Evolutionary conservation across 1,139 yeast species (phyloP), one percentile per base, ranked within the genome.

Genomic region (Saccharomyces hybrid): DNA sequence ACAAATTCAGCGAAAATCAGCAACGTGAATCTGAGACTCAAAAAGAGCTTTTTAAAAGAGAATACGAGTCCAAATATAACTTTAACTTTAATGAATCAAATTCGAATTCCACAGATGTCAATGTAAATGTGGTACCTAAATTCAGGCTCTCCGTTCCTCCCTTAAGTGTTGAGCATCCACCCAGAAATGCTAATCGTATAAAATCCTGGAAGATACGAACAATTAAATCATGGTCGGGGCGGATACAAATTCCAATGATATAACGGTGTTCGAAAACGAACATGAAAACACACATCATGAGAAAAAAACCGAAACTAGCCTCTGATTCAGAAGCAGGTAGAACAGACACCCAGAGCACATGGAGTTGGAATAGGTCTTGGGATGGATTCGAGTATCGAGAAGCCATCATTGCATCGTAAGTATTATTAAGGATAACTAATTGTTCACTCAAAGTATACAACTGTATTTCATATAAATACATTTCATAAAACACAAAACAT

Each of bases 111-210:
- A 3, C 31, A 9, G 27, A 11, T 12, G 21, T 19, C 28, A 31
- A 27, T 14, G 28, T 12, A 42, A 26, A 26, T 8, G 31, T 41
- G 24, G 48, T 27, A 29, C 61, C 61, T 6, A 55, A 53, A 16
- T 58, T 58, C 31, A 54, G 51, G 14, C 51, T 55, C n/a, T 57
- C 59, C 1, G 54, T 51, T 51, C 57, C 61, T 3, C 61, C 61
- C 2, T 28, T 57, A 24, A 55, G 57, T 41, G 59, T 58, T 7
- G 56, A 58, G 31, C 57, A 52, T 14, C 32, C 44, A 7, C 12
- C 44, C 0, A 38, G 44, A 6, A 38, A 38, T 11, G 12, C 44
- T 8, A 38, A 16, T 8, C 44, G 44, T 38, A 38, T 38, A 38
- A 38, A 38, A 16, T 38, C 44, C 12, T 38, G 44, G 44, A 38